These are phyloP conservation scores for Fraxinus paxiana DNA, from an alignment of 305 asterid genomes.

Conservation along the genomic window DNA sequence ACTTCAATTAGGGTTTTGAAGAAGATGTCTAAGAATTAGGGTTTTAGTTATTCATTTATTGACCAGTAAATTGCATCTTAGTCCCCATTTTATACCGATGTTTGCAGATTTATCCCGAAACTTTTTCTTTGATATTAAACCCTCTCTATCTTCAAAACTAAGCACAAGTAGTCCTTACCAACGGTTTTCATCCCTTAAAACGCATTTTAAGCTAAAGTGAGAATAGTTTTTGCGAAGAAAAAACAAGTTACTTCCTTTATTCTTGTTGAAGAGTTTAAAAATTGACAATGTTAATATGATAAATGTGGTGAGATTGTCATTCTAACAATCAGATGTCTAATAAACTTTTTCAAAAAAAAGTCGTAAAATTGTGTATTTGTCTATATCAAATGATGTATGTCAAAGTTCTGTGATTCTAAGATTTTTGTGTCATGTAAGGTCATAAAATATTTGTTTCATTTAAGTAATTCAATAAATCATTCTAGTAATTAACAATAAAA, in stretches of 20 bases:
- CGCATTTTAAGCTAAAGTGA: not conserved
- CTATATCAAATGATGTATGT: not conserved
- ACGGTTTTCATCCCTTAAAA: too few species aligned
- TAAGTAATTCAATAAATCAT: too few species aligned
- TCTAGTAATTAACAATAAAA: too few species aligned
- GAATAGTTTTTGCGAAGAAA: too few species aligned
- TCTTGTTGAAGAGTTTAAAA: not conserved
- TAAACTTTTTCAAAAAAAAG: not conserved
- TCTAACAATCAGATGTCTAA: not conserved
- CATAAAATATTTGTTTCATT: too few species aligned
- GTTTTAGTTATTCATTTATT: slow-evolving; percentile 11
- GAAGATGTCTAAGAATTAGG: slow-evolving; percentile 26
- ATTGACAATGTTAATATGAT: too few species aligned
- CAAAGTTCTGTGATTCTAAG: too few species aligned
- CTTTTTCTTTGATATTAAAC: not conserved
- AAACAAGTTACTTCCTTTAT: not conserved
- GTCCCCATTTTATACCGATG: not conserved
- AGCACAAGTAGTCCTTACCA: not conserved
- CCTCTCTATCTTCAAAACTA: not conserved
- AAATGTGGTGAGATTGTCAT: not conserved
- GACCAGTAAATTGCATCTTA: not conserved
- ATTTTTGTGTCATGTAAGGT: too few species aligned
- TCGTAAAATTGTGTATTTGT: not conserved
- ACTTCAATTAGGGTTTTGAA: slow-evolving; percentile 8
- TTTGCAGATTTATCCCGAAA: not conserved